Evolutionary conservation across 257 asterid genomes (phyloP), one percentile per base, ranked within the genome.

Genomic region (Gentiana macrophylla): DNA sequence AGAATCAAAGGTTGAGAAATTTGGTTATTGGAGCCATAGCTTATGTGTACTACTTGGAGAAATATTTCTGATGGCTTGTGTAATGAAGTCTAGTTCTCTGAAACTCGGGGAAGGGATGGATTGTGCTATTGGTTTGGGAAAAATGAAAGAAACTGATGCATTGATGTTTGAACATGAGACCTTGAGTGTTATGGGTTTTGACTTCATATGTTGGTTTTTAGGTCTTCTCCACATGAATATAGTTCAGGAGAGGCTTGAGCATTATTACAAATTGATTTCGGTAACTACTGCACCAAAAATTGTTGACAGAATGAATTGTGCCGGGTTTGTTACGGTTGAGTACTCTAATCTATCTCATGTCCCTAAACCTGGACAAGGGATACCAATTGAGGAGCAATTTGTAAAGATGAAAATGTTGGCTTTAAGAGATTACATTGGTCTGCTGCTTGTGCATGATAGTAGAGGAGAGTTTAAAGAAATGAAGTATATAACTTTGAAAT

Each of bases 221-320:
- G 98, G 98, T 65, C 94, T 88, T 72, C 98, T 92, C 57, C 98
- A 92, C 68, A 83, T 92, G 98, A 97, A 92, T 75, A 92, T 92
- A 62, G 98, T 88, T 74, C 98, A 88, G 98, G 98, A 88, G 79
- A 83, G 95, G 82, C 89, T 92, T 61, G 98, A 92, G 72, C 94
- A 94, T 13, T 95, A 92, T 77, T 92, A 88, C 80, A 81, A 83
- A 73, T 85, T 92, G 82, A 77, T 78, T 53, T 80, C 88, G 32
- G 88, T 92, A 64, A 92, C 95, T 68, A 92, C 98, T 50, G 95
- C 97, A 46, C 97, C 95, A 51, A 92, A 95, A 77, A 97, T 92
- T 60, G 97, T 92, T 64, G 87, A 88, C 79, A 73, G 70, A 71
- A 95, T 92, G 77, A 66, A 77, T 71, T 81, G 93, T 67, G 66